Percentiles rank a stretch among this genome's conserved stretches.
Evolutionary conservation across 1,284 basidiomycete genomes (phyloP).

Genomic region (Porodaedalea pini): DNA sequence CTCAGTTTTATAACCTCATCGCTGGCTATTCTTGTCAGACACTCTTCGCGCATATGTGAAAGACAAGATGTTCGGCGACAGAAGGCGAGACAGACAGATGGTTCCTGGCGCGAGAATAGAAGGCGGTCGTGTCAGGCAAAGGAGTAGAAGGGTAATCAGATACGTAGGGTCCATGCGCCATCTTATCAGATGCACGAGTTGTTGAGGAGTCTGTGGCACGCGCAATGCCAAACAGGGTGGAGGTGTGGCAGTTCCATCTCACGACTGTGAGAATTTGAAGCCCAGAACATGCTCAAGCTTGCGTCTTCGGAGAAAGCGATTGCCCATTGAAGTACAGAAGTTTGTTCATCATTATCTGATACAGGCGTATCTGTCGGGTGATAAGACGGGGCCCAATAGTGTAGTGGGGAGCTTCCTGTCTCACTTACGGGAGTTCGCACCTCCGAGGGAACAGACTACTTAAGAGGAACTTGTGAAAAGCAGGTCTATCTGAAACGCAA

Average conservation of each 20-base stretch:
- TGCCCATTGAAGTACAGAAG: no score
- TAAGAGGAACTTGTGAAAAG: no score
- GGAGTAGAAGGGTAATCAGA: constrained; percentile 4
- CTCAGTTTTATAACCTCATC: not conserved
- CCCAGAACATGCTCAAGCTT: not conserved
- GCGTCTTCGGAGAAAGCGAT: no score
- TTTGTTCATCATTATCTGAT: constrained; percentile 1
- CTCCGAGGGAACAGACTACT: no score
- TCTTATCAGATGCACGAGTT: constrained; percentile 12
- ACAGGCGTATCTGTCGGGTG: not conserved
- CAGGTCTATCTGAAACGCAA: no score
- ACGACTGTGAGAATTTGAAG: constrained; percentile 2
- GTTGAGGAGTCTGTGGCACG: not conserved
- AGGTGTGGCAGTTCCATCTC: not conserved
- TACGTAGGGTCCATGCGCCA: not conserved
- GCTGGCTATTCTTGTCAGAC: not conserved
- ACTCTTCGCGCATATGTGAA: constrained; percentile 2
- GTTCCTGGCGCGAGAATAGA: not conserved
- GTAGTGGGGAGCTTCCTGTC: not conserved
- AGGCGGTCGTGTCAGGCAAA: not conserved
- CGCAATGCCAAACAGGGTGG: not conserved
- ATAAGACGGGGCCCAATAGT: not conserved
- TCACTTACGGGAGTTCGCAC: not conserved
- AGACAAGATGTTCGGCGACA: not conserved
- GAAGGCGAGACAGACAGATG: not conserved